Evolutionary conservation across 129 eudicot genomes (phyloP).

Genomic region (Chrysanthemum seticuspe): DNA sequence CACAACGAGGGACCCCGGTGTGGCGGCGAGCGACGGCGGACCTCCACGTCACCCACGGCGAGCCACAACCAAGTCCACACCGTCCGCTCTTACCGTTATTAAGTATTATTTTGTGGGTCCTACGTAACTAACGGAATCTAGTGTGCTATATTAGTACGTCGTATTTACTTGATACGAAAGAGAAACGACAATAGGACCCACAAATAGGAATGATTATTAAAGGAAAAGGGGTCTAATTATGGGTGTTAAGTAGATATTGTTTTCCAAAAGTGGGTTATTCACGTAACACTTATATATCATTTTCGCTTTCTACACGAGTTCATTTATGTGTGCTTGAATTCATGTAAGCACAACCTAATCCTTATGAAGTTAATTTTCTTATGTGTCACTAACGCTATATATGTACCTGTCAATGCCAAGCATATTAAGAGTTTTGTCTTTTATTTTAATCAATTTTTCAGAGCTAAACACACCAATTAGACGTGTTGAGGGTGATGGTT

Average conservation of each 20-base stretch:
- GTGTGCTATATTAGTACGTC: background rate
- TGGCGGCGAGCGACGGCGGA: too few species aligned
- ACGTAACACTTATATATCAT: background rate
- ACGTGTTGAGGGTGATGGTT: conserved; percentile 39
- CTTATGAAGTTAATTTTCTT: background rate
- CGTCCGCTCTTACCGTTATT: too few species aligned
- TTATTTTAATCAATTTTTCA: conserved; percentile 13
- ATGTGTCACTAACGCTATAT: background rate
- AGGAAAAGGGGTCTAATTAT: background rate
- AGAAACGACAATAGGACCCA: background rate
- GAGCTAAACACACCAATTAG: conserved; percentile 43
- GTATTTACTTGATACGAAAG: background rate
- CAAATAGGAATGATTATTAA: background rate
- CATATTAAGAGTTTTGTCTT: background rate
- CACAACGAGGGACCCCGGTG: too few species aligned
- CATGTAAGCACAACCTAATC: background rate
- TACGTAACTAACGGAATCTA: background rate
- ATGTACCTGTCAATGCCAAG: background rate
- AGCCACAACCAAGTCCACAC: too few species aligned
- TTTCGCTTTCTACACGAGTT: background rate
- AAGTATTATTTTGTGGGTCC: background rate
- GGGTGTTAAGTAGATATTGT: background rate
- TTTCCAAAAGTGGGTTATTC: background rate
- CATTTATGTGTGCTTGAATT: background rate
- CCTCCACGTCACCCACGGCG: too few species aligned